These are phyloP conservation scores for Lentinus polychrous DNA, from an alignment of 1,284 basidiomycete genomes.

Conservation along the genomic window DNA sequence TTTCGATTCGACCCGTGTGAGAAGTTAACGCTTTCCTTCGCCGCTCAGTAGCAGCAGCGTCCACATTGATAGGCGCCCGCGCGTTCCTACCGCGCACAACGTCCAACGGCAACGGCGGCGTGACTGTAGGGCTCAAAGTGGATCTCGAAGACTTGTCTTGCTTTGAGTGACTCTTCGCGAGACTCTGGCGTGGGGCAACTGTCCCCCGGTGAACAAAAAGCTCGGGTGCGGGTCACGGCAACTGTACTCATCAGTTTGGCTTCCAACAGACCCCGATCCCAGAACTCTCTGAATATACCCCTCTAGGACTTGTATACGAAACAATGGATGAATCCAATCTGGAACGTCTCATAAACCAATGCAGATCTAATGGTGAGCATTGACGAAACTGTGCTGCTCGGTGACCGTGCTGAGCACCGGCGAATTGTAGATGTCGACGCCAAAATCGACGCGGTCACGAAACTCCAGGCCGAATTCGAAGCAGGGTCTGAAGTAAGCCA, in stretches of 20 bases:
- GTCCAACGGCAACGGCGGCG: no score
- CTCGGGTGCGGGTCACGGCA: background rate
- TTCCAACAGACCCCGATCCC: background rate
- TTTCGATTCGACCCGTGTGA: no score
- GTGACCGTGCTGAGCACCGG: background rate
- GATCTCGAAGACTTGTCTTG: no score
- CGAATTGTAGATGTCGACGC: constrained; percentile 58
- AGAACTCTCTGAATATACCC: constrained; percentile 4
- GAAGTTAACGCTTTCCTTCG: background rate
- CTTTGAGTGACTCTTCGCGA: background rate
- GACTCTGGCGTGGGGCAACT: background rate
- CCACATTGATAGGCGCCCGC: no score
- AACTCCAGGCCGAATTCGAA: constrained; percentile 69
- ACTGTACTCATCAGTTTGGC: background rate
- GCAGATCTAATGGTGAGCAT: constrained; percentile 58
- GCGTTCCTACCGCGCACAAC: no score
- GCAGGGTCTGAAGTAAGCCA: constrained; percentile 52
- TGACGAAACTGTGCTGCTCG: background rate
- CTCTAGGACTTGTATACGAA: no score
- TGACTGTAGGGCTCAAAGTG: no score
- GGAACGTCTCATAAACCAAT: constrained; percentile 59
- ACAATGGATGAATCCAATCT: constrained; percentile 41
- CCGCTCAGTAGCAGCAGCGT: background rate
- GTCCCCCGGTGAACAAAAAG: background rate
- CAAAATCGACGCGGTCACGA: constrained; percentile 71